Evolutionary conservation across 805 yeast genomes (phyloP), one percentile per base, ranked within the genome.

Genomic region (Yarrowia keelungensis): DNA sequence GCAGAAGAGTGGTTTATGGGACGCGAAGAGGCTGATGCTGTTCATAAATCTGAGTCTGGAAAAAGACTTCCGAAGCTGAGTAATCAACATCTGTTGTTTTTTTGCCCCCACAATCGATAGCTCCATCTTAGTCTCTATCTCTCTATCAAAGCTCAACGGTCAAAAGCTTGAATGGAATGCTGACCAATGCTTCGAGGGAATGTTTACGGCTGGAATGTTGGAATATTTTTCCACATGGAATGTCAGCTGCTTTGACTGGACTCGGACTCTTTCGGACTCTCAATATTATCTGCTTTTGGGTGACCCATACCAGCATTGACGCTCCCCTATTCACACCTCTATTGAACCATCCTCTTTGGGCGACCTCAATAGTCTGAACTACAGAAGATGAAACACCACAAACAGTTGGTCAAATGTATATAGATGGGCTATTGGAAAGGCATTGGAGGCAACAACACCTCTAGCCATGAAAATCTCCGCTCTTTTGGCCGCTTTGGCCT

Each of bases 111-210:
- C 32, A 26, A 26, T 26, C 32, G 32, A 26, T 26, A 26, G 32
- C 32, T 26, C 32, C 32, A 5, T 26, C 32, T 26, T 26, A 26
- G 39, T 2, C 39, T 38, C 16, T 15, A 15, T 15, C 46, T 14
- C 46, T 15, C 46, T 16, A 47, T 15, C 51, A 47, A 47, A 38
- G 51, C 51, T 47, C 51, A 47, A 47, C 51, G 51, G 51, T 26
- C 51, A 26, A 47, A 47, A 47, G 38, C 14, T 47, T 9, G 39
- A 15, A 49, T 1, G 19, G 19, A 15, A 32, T 15, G 53, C 38
- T 49, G 53, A 49, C 38, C 36, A 32, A 26, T 49, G 53, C 8
- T 32, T 5, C 8, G 39, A 11, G 39, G 9, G 39, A 11, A 9
- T 38, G 39, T 38, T 26, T 5, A 26, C 32, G 32, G 3, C 32